Conservation (phyloP, 768 basidiomycete genomes). For the Podaxis sp. region DNA sequence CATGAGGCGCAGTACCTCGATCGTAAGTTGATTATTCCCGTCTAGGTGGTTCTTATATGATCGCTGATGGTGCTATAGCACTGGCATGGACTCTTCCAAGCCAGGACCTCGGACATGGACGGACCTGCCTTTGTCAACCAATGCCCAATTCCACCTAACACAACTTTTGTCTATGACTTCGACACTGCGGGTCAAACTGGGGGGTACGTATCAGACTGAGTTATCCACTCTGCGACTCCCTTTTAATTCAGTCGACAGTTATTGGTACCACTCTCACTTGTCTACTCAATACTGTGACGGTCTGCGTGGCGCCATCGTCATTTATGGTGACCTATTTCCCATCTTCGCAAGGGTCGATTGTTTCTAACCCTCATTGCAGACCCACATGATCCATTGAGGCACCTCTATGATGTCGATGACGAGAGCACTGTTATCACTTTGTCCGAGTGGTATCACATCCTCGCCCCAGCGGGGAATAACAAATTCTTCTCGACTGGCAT, state of each 20-base stretch:
- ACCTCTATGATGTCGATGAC: constrained; percentile 18
- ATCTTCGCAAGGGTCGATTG: neutral
- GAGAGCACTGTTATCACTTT: constrained; percentile 17
- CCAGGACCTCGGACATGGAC: constrained; percentile 42
- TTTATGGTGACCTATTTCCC: constrained; percentile 16
- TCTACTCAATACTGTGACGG: constrained; percentile 19
- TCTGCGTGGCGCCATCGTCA: constrained; percentile 16
- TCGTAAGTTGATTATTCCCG: constrained; percentile 22
- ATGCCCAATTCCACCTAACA: constrained; percentile 43
- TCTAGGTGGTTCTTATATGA: neutral
- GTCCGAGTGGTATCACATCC: constrained; percentile 19
- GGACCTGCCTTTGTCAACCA: constrained; percentile 43
- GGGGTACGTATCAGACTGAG: constrained; percentile 39
- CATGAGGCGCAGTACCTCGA: constrained; percentile 31
- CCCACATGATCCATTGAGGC: constrained; percentile 13
- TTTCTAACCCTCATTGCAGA: neutral
- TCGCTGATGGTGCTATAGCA: constrained; percentile 29
- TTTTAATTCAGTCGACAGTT: constrained; percentile 35
- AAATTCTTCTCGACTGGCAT: constrained; percentile 8
- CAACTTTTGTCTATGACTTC: constrained; percentile 46
- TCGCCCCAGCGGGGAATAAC: neutral
- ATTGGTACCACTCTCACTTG: constrained; percentile 37
- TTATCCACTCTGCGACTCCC: constrained; percentile 30
- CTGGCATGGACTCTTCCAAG: constrained; percentile 54
- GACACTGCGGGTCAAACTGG: constrained; percentile 26